Base-by-base conservation (phyloP, 352 stramenopile species). In the Aphanomyces cochlioides region DNA sequence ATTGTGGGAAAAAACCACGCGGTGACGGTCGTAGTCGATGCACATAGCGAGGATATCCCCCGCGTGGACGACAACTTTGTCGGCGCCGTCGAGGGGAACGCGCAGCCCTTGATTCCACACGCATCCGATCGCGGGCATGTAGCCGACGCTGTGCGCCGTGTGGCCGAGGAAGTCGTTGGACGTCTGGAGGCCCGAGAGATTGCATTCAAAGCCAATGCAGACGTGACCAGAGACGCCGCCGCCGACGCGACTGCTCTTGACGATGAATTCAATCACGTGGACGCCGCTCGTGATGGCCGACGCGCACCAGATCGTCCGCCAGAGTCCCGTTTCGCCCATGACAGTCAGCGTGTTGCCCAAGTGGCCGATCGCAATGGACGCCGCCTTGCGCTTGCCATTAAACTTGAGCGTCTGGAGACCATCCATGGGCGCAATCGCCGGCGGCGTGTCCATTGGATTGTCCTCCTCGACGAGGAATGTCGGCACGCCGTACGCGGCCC, bases 401-500 rank as follows among this genome's bases (percentile, higher is more conserved):
- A 95, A 93, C 68, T 82, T 82, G 34, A 93, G 45, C 2, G 74
- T 68, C 21, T 81, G 73, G 8, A 77, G 78, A 4, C 87, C 87
- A 43, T 88, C 80, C 2, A 85, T 75, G 12, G 83, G 74, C 28
- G 88, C 75, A 75, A 95, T 88, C 0, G 74, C 75, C 3, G 87
- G 78, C 13, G 93, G 74, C 41, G 76, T 88, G 7, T 79, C 78
- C 28, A 95, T 60, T 13, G 82, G 79, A 10, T 81, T 88, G 67
- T 93, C 85, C 15, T 87, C 86, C 73, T 92, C 81, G 15, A 95
- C 85, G 10, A 92, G 69, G 58, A 95, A 93, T 2, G 88, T 95
- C 10, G 88, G 88, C 0, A 95, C 88, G 41, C 88, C 88, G 61
- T 95, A 95, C 0, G 88, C 85, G 39, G 88, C 88, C 28, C 85